These are phyloP conservation scores for Fusarium sambucinum DNA, from an alignment of 2,329 filamentous ascomycete genomes.

Conservation along the genomic window DNA sequence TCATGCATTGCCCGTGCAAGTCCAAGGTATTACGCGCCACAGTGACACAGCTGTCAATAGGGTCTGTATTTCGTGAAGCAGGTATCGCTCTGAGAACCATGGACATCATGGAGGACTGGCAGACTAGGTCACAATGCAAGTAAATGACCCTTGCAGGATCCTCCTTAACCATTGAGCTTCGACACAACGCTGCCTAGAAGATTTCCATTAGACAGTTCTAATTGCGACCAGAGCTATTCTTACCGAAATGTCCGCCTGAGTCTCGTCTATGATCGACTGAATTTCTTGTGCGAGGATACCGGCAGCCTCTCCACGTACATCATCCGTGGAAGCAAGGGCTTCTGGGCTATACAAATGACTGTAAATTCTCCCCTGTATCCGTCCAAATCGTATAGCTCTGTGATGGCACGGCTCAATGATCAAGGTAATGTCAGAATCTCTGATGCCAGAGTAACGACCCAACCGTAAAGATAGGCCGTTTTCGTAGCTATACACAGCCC, in stretches of 20 bases:
- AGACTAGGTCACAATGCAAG: slow-evolving; percentile 52
- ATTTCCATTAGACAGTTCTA: neutral
- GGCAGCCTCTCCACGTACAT: neutral
- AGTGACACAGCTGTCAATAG: slow-evolving; percentile 46
- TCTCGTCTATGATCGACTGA: slow-evolving; percentile 24
- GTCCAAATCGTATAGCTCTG: slow-evolving; percentile 35
- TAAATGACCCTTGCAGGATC: slow-evolving; percentile 50
- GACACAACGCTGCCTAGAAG: slow-evolving; percentile 12
- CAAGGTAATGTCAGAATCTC: slow-evolving; percentile 50
- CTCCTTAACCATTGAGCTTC: neutral
- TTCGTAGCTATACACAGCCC: slow-evolving; percentile 53
- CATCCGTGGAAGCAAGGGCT: neutral
- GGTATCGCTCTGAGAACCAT: slow-evolving; percentile 51
- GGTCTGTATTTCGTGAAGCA: neutral
- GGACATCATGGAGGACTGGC: slow-evolving; percentile 51
- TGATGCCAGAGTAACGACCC: slow-evolving; percentile 51
- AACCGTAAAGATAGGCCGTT: slow-evolving; percentile 54
- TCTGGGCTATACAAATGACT: slow-evolving; percentile 52
- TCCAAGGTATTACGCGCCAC: slow-evolving; percentile 52
- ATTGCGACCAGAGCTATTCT: neutral
- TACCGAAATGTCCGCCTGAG: slow-evolving; percentile 26
- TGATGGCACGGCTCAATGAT: slow-evolving; percentile 27
- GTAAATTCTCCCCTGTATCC: slow-evolving; percentile 51
- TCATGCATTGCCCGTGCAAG: slow-evolving; percentile 52
- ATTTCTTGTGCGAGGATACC: slow-evolving; percentile 16